Evolutionary conservation across 2,329 filamentous ascomycete species (phyloP).

Genomic region (Neonectria faginata): DNA sequence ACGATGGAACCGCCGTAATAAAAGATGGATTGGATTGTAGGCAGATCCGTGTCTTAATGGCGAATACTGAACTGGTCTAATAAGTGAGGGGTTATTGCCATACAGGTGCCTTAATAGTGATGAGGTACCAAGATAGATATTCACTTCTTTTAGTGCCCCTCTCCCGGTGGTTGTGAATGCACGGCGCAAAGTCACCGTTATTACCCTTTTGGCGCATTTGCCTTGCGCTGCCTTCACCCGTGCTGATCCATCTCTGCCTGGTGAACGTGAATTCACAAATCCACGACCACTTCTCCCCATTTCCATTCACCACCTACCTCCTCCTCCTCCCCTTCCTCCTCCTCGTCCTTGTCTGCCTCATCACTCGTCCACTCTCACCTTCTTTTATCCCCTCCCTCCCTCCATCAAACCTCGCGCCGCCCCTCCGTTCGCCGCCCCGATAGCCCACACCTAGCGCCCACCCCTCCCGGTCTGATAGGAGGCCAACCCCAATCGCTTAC

Average conservation of each 20-base stretch:
- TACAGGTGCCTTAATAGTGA: too few species aligned
- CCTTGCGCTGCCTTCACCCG: not conserved
- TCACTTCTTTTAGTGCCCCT: not conserved
- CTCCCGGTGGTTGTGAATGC: not conserved
- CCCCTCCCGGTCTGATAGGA: constrained; percentile 10
- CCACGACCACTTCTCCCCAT: not conserved
- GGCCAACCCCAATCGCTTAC: not conserved
- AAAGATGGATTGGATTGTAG: too few species aligned
- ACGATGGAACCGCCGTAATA: not conserved
- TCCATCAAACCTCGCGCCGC: constrained; percentile 1
- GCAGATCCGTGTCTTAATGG: too few species aligned
- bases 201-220: not conserved
- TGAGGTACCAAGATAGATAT: not conserved
- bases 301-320: not conserved
- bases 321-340: too few species aligned
- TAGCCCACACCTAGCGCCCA: constrained; percentile 4
- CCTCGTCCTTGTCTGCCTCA: not conserved
- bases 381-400: not conserved
- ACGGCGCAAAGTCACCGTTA: constrained; percentile 1
- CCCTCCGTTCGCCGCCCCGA: constrained; percentile 5
- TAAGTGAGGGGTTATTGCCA: too few species aligned
- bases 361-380: constrained; percentile 1
- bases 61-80: too few species aligned
- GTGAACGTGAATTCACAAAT: constrained; percentile 6
- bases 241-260: constrained; percentile 1